Evolutionary conservation across 2,329 filamentous ascomycete genomes (phyloP), one percentile per base, ranked within the genome.

Genomic region (Fusarium citri): DNA sequence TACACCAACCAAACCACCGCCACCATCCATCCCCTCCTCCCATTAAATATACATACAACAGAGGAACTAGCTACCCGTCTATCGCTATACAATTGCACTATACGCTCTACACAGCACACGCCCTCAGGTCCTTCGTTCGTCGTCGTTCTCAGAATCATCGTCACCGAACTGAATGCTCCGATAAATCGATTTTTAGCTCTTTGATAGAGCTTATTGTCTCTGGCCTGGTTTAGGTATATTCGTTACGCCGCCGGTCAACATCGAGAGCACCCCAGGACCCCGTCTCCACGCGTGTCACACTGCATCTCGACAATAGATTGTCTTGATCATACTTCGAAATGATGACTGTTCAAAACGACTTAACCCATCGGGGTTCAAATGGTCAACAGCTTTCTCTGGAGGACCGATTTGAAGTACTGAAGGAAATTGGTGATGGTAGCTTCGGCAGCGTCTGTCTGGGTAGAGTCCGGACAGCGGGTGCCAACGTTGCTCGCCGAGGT

Each of bases 391-490:
- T 91, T 82, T 87, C 89, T 56, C 89, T 99, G 56, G 94, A 98
- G 79, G 96, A 99, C 79, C 91, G 94, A 74, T 99, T 98, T 79
- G 95, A 99, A 81, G 91, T 99, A 58, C 84, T 99, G 78, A 99
- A 98, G 83, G 96, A 99, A 78, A 97, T 99, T 79, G 96, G 96
- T 51, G 96, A 99, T 89, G 96, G 96, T 73, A 98, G 96, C 83
- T 99, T 99, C 79, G 96, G 96, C 64, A 98, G 94, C 78, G 96
- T 99, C 70, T 92, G 93, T 63, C 87, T 99, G 68, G 96, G 95
- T 74, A 90, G 96, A 80, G 94, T 97, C 72, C 91, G 96, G 77
- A 94, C 92, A 73, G 95, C 94, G 69, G 96, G 96, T 78, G 91
- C 94, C 74, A 92, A 90, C 79, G 89, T 97, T 71, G 95, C 95